A percentile compares a stretch with the other conserved stretches of the same genome.
Evolutionary conservation across 164 flowering plant genomes (phyloP).

Genomic region (Macadamia integrifolia): DNA sequence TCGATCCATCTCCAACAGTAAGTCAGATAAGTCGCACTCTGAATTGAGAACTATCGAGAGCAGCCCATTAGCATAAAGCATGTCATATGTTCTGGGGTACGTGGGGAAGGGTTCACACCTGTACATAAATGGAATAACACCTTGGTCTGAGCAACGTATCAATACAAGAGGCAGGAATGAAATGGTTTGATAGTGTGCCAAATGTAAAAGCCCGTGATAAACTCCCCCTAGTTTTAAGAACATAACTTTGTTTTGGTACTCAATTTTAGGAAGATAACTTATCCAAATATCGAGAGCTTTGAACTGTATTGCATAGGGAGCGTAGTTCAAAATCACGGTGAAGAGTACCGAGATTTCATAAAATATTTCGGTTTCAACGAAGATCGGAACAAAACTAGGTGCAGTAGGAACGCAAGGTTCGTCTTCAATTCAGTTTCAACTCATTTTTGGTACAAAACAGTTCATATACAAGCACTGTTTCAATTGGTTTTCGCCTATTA

Average conservation of each 20-base stretch:
- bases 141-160: background rate
- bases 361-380: no score
- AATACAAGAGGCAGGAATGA: no score
- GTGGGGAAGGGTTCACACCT: constrained; percentile 99
- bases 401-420: background rate
- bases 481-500: no score
- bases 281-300: background rate
- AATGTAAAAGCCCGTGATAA: no score
- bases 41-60: constrained; percentile 48
- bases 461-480: no score
- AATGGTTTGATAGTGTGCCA: no score
- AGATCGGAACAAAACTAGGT: no score
- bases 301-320: background rate
- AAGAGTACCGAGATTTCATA: no score
- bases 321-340: no score
- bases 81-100: constrained; percentile 90
- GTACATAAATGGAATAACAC: constrained; percentile 10
- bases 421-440: no score
- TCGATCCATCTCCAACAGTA: constrained; percentile 90
- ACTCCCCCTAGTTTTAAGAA: background rate
- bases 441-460: no score
- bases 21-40: constrained; percentile 54
- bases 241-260: no score
- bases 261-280: background rate
- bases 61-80: constrained; percentile 92